Conservation (phyloP, 2,329 filamentous ascomycete species). For the Huntiella bhutanensis region DNA sequence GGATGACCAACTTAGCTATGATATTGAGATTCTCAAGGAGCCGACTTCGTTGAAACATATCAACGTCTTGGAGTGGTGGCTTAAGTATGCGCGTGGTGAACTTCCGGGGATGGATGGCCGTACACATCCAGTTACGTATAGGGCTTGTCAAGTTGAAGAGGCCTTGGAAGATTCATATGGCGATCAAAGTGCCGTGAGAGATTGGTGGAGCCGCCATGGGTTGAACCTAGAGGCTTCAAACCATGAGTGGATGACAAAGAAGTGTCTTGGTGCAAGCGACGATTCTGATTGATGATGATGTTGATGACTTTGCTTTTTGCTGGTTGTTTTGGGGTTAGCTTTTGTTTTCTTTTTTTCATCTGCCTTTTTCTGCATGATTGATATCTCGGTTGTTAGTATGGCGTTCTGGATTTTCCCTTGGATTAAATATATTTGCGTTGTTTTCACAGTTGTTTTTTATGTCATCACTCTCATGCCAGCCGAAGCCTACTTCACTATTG, state of each 20-base stretch:
- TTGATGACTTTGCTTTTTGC: neutral
- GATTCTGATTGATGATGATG: too few species aligned
- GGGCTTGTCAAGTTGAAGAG: conserved; percentile 89
- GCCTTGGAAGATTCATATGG: conserved; percentile 73
- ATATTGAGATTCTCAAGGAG: conserved; percentile 65
- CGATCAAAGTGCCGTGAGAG: conserved; percentile 52
- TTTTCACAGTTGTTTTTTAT: neutral
- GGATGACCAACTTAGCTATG: conserved; percentile 48
- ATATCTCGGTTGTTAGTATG: neutral
- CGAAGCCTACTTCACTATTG: neutral
- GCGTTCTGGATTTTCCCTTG: neutral
- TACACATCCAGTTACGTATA: conserved; percentile 64
- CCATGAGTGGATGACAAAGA: conserved; percentile 76
- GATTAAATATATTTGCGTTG: neutral
- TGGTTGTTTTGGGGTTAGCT: neutral
- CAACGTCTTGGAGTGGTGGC: conserved; percentile 84
- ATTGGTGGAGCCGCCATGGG: conserved; percentile 79
- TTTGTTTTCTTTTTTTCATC: neutral
- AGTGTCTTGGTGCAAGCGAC: conserved; percentile 34
- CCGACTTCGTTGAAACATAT: conserved; percentile 77
- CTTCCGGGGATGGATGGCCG: conserved; percentile 34
- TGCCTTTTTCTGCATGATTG: neutral
- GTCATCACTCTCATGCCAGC: too few species aligned
- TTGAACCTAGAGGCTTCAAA: conserved; percentile 65
- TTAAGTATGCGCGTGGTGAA: conserved; percentile 41